Base-by-base conservation (phyloP, 2,329 filamentous ascomycete genomes). In the Cercospora berteroae region DNA sequence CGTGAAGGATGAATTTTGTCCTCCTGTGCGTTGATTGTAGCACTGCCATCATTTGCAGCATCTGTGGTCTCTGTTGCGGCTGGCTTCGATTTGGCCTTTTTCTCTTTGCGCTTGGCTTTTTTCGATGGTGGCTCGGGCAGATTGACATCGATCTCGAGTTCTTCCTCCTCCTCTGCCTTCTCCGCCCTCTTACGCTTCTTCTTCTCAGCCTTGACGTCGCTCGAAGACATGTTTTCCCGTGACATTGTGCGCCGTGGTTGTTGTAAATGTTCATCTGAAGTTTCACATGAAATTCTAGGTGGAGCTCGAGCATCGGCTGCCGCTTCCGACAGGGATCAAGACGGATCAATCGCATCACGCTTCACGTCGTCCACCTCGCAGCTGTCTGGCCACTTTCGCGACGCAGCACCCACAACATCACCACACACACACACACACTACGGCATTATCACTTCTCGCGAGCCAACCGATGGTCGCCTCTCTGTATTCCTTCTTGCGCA, bases 101-200 rank as follows among this genome's bases (percentile, higher is more conserved):
- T 98, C 67, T 96, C 87, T 69, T 90, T 89, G 77, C 95, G 93
- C 73, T 93, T 88, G 69, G 92, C 93, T 78, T 95, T 96, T 80
- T 98, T 99, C 36, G 95, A 98, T 1, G 93, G 92, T 20, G 95
- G 95, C 77, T 98, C 94, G 27, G 95, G 95, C n/a, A 91, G 89
- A 71, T 83, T 85, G 70, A 99, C 82, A 78, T 99, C 92, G 77
- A 99, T 93, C 79, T 96, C 93, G 75, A 99, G 90, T 75, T 74
- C 67, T 59, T 89, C 86, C 62, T 86, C 68, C 33, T 81, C 79
- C 64, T 84, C 71, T 42, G 44, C 44, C 44, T 75, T 78, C 18
- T 81, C 81, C 60, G 77, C 74, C 42, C 88, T 82, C 80, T 94
- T 95, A 79, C 91, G 90, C 82, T 96, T 93, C 67, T 68, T 71